Evolutionary conservation across 1,139 yeast species (phyloP).

Genomic region (Taphrina pruni): DNA sequence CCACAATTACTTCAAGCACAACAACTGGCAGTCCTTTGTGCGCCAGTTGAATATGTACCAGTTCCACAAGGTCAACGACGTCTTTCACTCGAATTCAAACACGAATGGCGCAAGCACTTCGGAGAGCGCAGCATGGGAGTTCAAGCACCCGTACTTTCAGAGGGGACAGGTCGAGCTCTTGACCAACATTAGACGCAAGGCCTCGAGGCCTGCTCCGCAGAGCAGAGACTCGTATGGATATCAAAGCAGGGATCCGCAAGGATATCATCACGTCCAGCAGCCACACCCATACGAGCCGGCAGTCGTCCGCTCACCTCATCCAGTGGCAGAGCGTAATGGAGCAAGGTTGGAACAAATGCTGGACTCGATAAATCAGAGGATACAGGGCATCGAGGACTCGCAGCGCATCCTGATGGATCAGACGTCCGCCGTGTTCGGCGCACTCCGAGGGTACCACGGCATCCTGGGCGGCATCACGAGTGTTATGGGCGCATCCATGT

Average conservation of each 20-base stretch:
- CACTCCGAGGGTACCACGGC: constrained; percentile 31
- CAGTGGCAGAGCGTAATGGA: background rate
- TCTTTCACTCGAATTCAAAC: constrained; percentile 57
- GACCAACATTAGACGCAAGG: constrained; percentile 70
- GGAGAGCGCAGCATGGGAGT: constrained; percentile 70
- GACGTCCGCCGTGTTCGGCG: constrained; percentile 19
- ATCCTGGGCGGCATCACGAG: constrained; percentile 23
- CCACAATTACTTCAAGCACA: constrained; percentile 76
- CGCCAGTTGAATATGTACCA: constrained; percentile 80
- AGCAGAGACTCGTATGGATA: constrained; percentile 12
- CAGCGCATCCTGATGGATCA: constrained; percentile 40
- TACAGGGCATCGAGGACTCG: constrained; percentile 28
- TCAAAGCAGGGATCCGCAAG: background rate
- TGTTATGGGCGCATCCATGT: constrained; percentile 13
- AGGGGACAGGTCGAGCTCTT: constrained; percentile 74
- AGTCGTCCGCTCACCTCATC: background rate
- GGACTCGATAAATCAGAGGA: constrained; percentile 12
- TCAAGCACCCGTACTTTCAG: constrained; percentile 79
- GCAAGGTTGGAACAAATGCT: background rate
- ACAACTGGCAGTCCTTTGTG: constrained; percentile 72
- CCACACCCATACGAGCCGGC: constrained; percentile 23
- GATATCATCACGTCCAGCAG: constrained; percentile 11
- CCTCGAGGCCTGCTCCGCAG: constrained; percentile 49
- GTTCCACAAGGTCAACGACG: constrained; percentile 60
- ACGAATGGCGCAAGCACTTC: constrained; percentile 45